Evolutionary conservation across 805 yeast species (phyloP), one percentile per base, ranked within the genome.

Genomic region (Teunomyces aglyptinius): DNA sequence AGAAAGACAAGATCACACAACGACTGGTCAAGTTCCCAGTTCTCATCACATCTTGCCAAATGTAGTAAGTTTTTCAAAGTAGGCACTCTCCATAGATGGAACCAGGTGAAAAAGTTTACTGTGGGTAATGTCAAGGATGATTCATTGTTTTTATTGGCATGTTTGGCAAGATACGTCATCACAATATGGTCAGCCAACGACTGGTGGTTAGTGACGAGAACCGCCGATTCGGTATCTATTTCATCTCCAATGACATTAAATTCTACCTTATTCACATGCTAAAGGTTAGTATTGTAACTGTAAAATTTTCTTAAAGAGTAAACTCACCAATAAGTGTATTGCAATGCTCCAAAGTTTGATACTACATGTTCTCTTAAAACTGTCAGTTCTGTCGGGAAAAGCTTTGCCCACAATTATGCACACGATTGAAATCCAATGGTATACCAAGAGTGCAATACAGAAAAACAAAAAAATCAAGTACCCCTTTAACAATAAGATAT

Each of bases 81-180:
- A 0, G 96, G 95, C 0, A 85, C 68, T 18, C 72, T 64, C 81
- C 89, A 79, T 2, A 86, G 55, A 5, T 70, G 60, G 43, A 82
- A 85, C 96, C 96, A 89, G 1, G 84, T 74, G 55, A 86, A 79
- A 60, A 83, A 86, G 43, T 73, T 77, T n/a, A 82, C 61, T 27
- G 65, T 60, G 0, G 85, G 84, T 13, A 61, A 40, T 27, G 53
- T 55, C 41, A 67, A 48, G 0, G 20, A 19, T n/a, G 24, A n/a
- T 27, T 42, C 40, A n/a, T 32, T 33, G 8, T 40, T 60, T 56
- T 50, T 27, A 60, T 64, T 56, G 39, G 66, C 41, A 49, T 55
- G 34, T 38, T 62, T 60, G 0, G 80, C 71, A 40, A 79, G 55
- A 44, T 65, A 66, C 1, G 73, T 70, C 28, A 87, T 65, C 18